Evolutionary conservation across 2,329 filamentous ascomycete species (phyloP), one percentile per base, ranked within the genome.

Genomic region (Torrubiellomyces zombiae): DNA sequence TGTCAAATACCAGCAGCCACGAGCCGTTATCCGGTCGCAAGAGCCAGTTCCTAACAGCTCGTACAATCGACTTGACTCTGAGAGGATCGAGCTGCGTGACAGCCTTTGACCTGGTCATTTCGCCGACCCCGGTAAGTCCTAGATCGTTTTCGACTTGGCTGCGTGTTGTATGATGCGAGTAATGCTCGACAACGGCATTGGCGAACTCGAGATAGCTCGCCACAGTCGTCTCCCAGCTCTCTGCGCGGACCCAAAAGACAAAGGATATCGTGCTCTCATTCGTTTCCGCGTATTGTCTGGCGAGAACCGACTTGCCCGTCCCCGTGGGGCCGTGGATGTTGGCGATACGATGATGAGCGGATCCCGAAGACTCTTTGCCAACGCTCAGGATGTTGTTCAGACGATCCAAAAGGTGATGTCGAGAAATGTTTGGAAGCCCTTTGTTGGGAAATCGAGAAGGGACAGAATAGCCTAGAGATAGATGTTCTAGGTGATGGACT

Each of bases 21-120:
- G 23, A 28, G 18, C 26, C 27, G 20, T 43, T 43, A 11, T 35
- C 33, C 5, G 38, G 36, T 16, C 36, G 32, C 22, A 42, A 27
- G 7, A 43, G 32, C 40, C 40, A 43, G 27, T 43, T 35, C 19
- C 34, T 39, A 16, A 43, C 38, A 11, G 38, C 38, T 15, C 31
- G 27, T 9, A 42, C 36, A n/a, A 38, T 30, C 6, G 38, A 39
- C 26, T 30, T 37, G 29, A 39, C 32, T 11, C 34, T 28, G 7
- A 30, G 26, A 9, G 25, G 23, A 23, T 43, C 38, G 9, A 43
- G 26, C 7, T 40, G 29, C 23, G 37, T 27, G 14, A 39, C 25
- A 19, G 27, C 38, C 16, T 36, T 39, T 5, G 29, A 31, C 18
- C 37, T 38, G 21, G 37, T 30, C 40, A 42, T 43, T 6, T 40